Percentiles rank a stretch among this genome's conserved stretches.
Evolutionary conservation across 306 rosid species (phyloP).

Genomic region (Prunus persica): DNA sequence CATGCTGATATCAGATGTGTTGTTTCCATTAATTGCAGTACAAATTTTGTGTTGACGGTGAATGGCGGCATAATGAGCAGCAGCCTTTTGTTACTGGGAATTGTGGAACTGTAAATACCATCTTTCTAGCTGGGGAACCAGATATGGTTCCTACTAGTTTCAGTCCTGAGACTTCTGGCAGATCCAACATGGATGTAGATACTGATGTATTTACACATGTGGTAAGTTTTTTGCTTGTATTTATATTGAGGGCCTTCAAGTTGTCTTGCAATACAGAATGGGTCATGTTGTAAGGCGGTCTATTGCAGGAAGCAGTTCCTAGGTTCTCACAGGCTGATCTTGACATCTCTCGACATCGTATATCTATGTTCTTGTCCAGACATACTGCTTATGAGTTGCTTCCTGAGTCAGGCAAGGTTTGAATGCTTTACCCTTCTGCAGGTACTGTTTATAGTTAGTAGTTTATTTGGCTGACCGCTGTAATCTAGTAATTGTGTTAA

Average conservation of each 20-base stretch:
- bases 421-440: conserved; percentile 37
- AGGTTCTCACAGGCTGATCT: conserved; percentile 52
- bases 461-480: conserved; percentile 10
- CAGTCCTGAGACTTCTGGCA: conserved; percentile 45
- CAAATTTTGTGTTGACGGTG: conserved; percentile 80
- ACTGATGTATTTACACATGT: conserved; percentile 40
- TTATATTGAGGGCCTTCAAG: background rate
- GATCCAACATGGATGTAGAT: conserved; percentile 83
- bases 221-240: conserved; percentile 32
- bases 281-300: conserved; percentile 28
- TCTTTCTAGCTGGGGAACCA: conserved; percentile 46
- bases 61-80: conserved; percentile 80
- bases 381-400: conserved; percentile 73
- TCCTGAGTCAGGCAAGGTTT: conserved; percentile 96
- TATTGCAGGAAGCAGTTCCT: conserved; percentile 55
- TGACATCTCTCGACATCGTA: conserved; percentile 63
- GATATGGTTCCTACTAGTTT: conserved; percentile 37
- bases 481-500: conserved; percentile 16
- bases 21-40: conserved; percentile 50
- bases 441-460: conserved; percentile 8
- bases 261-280: conserved; percentile 22
- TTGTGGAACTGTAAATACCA: conserved; percentile 68
- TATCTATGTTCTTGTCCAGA: conserved; percentile 60
- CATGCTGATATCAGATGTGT: conserved; percentile 29
- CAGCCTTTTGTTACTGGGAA: conserved; percentile 51